Conservation (phyloP, 805 yeast genomes). For the Sungouiozyma intestinalis region DNA sequence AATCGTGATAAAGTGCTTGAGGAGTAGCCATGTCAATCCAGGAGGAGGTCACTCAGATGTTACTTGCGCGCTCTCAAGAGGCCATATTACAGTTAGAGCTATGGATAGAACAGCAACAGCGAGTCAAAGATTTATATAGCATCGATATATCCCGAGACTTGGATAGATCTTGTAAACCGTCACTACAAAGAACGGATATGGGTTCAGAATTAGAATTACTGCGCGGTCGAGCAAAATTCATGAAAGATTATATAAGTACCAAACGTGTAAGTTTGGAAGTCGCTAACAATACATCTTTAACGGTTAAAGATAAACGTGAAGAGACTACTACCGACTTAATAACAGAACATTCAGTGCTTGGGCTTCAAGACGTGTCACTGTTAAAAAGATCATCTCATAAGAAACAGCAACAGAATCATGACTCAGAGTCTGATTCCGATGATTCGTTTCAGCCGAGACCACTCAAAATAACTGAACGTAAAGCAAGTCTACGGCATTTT, state of each 20-base stretch:
- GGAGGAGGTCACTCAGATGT: slow-evolving; percentile 18
- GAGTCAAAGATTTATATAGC: neutral
- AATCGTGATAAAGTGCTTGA: neutral
- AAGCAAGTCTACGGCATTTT: slow-evolving; percentile 1
- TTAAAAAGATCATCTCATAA: slow-evolving; percentile 2
- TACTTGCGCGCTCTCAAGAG: slow-evolving; percentile 22
- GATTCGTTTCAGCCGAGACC: slow-evolving; percentile 20
- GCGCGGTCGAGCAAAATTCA: neutral
- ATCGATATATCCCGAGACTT: neutral
- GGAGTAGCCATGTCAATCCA: slow-evolving; percentile 7
- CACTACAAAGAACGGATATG: neutral
- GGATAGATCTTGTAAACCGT: neutral
- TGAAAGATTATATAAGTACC: neutral
- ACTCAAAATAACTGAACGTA: slow-evolving; percentile 17
- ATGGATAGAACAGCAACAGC: slow-evolving; percentile 21
- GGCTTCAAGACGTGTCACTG: neutral
- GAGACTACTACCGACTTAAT: too few relatives aligned
- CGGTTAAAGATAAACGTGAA: too few relatives aligned
- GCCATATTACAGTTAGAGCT: slow-evolving; percentile 22
- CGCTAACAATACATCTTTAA: neutral
- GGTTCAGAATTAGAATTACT: neutral
- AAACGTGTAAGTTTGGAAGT: too few relatives aligned
- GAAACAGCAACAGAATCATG: neutral
- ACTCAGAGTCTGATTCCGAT: slow-evolving; percentile 3
- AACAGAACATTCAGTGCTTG: neutral